phyloP scores from a whole-genome alignment of 345 rosid species.

The Laguncularia racemosa region DNA sequence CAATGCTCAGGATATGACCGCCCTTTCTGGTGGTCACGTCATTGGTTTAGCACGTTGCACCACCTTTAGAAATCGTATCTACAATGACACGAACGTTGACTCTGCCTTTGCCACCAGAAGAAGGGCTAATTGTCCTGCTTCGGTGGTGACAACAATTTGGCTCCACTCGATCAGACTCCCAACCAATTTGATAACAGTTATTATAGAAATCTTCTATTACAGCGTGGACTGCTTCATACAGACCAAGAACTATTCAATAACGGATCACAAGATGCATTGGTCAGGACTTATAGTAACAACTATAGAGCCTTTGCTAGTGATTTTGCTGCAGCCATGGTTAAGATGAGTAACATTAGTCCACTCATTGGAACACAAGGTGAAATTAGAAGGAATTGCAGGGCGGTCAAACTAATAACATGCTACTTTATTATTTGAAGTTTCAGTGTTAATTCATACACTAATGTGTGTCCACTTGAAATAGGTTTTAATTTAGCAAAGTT shows the following conservation, averaged over 20 bases:
- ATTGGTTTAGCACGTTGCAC: constrained; percentile 24
- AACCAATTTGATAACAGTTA: constrained; percentile 25
- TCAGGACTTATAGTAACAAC: constrained; percentile 22
- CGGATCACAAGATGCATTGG: constrained; percentile 24
- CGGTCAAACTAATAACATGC: constrained; percentile 10
- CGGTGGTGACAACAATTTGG: constrained; percentile 23
- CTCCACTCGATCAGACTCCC: constrained; percentile 27
- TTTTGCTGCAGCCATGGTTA: constrained; percentile 39
- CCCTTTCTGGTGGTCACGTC: constrained; percentile 32
- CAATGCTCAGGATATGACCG: constrained; percentile 30
- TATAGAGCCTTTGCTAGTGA: constrained; percentile 12
- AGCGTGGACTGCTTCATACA: constrained; percentile 37
- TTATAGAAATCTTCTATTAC: constrained; percentile 17
- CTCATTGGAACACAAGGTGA: constrained; percentile 33
- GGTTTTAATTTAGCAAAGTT: too few species aligned
- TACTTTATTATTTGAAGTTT: neutral
- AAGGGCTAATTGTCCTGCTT: constrained; percentile 18
- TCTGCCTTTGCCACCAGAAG: constrained; percentile 16
- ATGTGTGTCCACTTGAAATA: neutral
- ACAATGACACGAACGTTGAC: constrained; percentile 35
- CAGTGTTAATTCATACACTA: too few species aligned
- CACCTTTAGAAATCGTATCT: constrained; percentile 29
- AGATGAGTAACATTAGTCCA: constrained; percentile 37
- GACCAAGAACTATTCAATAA: constrained; percentile 36
- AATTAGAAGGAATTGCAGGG: constrained; percentile 32